Percentiles rank a stretch among this genome's conserved stretches.
phyloP scores from a whole-genome alignment of 164 flowering plant genomes.

The Platanus orientalis region DNA sequence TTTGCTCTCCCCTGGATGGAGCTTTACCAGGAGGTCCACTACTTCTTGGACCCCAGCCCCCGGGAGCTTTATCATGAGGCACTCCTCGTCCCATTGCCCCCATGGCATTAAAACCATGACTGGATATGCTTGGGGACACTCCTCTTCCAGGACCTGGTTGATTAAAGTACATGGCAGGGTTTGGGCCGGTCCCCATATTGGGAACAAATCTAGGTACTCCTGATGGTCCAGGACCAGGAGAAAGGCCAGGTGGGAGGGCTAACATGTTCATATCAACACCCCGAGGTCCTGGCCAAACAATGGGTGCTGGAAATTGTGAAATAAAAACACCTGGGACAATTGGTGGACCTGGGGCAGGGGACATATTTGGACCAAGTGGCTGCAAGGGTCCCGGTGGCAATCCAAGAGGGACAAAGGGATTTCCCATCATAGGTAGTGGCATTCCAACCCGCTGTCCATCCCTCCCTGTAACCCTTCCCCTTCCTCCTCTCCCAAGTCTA shows the following conservation, averaged over 20 bases:
- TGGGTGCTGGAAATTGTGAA: slow-evolving; percentile 74
- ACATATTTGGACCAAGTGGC: slow-evolving; percentile 65
- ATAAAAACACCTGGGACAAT: slow-evolving; percentile 70
- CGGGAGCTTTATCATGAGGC: slow-evolving; percentile 59
- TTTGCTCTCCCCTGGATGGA: slow-evolving; percentile 99
- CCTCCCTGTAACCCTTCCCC: slow-evolving; percentile 71
- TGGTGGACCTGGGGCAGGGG: slow-evolving; percentile 89
- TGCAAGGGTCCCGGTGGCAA: slow-evolving; percentile 82
- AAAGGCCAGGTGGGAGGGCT: slow-evolving; percentile 61
- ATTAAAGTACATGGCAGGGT: slow-evolving; percentile 59
- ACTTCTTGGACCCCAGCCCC: slow-evolving; percentile 66
- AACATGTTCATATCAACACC: slow-evolving; percentile 79
- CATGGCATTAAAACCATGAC: slow-evolving; percentile 55
- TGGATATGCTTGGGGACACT: slow-evolving; percentile 47
- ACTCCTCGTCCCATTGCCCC: slow-evolving; percentile 56
- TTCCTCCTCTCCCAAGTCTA: slow-evolving; percentile 73
- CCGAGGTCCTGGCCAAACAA: slow-evolving; percentile 87
- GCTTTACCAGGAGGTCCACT: slow-evolving; percentile 86
- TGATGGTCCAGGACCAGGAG: slow-evolving; percentile 69
- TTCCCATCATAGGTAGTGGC: slow-evolving; percentile 69
- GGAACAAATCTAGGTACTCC: slow-evolving; percentile 72
- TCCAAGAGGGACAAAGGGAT: slow-evolving; percentile 85
- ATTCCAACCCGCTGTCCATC: slow-evolving; percentile 65
- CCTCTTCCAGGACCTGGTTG: slow-evolving; percentile 73
- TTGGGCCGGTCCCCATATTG: slow-evolving; percentile 51